Base-by-base conservation (phyloP, 202 grass and related monocot species). In the Zizania palustris region DNA sequence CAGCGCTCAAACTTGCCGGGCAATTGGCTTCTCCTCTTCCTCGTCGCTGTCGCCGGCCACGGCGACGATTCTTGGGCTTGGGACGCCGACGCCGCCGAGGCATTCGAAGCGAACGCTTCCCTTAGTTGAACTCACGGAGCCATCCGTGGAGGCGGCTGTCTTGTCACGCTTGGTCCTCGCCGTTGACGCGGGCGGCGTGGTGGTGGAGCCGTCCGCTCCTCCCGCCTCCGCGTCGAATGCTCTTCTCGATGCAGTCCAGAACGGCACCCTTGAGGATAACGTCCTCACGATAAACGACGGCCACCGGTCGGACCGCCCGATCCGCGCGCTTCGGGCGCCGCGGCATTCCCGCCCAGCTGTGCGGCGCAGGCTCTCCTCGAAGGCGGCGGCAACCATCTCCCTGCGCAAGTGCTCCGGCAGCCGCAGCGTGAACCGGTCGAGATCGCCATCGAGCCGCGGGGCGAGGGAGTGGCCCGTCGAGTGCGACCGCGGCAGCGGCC, bases 401-500 rank as follows among this genome's bases (percentile, higher is more conserved):
- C 51, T 79, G 48, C 72, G 86, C 71, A 97, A 80, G 73, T 86
- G 88, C 66, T 97, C 86, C 36, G 93, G 93, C 20, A 97, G 85
- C 3, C 86, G 89, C 38, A 97, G 93, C 62, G 90, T 97, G 91
- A 89, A 97, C 67, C 89, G 84, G 45, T 97, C 82, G 15, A 89
- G 45, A 75, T 92, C 72, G 21, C 72, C 84, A 5, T 70, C 84
- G 46, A 83, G 58, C 39, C 85, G 86, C 3, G 73, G 4, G n/a
- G 64, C 76, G 62, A 85, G 72, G 60, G 89, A 93, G 74, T 97
- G 93, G 60, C 93, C 93, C 6, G 93, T 92, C 41, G 94, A 92
- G 82, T 94, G 84, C 15, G 94, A 93, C 14, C 94, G 84, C 67
- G 77, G 65, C 20, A 90, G 81, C 20, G 77, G 74, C 12, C 77